These are phyloP conservation scores for Ceratocystis cubensis DNA, from an alignment of 2,329 filamentous ascomycete species.

Conservation along the genomic window DNA sequence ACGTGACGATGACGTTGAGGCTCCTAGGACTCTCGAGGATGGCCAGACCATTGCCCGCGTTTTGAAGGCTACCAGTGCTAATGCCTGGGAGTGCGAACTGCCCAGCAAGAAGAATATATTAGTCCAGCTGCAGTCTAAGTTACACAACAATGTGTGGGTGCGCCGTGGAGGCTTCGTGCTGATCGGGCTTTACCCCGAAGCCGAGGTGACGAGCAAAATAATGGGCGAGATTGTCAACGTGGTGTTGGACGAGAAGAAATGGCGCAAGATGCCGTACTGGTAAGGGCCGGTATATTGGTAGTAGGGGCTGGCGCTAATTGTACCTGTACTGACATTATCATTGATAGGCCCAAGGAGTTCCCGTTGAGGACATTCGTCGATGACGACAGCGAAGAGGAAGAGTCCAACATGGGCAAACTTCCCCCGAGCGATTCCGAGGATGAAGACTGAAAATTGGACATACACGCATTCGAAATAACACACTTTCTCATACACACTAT, in stretches of 20 bases:
- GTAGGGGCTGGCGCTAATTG: not conserved
- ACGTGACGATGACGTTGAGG: slow-evolving; percentile 17
- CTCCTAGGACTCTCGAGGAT: slow-evolving; percentile 22
- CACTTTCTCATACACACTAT: not conserved
- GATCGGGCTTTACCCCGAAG: slow-evolving; percentile 52
- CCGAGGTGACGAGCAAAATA: slow-evolving; percentile 63
- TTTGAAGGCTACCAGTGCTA: slow-evolving; percentile 74
- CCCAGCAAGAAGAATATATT: slow-evolving; percentile 54
- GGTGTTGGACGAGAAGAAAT: slow-evolving; percentile 78
- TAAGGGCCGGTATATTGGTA: slow-evolving; percentile 29
- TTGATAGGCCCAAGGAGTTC: slow-evolving; percentile 54
- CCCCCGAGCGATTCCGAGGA: slow-evolving; percentile 71
- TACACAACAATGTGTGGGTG: slow-evolving; percentile 89
- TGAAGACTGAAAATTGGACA: slow-evolving; percentile 30
- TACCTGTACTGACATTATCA: not conserved
- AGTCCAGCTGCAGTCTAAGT: slow-evolving; percentile 70
- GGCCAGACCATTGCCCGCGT: slow-evolving; percentile 64
- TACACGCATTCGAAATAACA: not conserved
- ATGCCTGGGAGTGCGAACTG: slow-evolving; percentile 67
- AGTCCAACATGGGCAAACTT: slow-evolving; percentile 73
- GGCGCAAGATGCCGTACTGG: slow-evolving; percentile 87
- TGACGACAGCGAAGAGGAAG: slow-evolving; percentile 50
- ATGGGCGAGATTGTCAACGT: slow-evolving; percentile 86
- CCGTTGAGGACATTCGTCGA: slow-evolving; percentile 35
- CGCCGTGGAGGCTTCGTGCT: slow-evolving; percentile 79